Percentiles rank a stretch among this genome's conserved stretches.
Conservation (phyloP, 495 filamentous ascomycete species). For the Filosporella fistucella region DNA sequence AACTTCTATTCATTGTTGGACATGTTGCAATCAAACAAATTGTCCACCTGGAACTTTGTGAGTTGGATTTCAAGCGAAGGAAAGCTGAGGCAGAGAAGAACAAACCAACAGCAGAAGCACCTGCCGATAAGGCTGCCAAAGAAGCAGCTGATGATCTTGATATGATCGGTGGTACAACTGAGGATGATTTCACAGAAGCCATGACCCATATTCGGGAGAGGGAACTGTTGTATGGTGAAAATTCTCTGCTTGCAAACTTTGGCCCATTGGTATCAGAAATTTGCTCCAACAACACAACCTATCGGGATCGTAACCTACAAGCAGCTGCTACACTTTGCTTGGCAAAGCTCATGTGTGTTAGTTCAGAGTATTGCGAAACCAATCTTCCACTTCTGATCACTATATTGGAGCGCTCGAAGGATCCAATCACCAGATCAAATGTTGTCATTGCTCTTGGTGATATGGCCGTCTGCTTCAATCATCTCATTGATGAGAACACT, state of each 20-base stretch:
- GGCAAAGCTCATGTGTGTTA: conserved; percentile 97
- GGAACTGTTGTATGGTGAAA: conserved; percentile 83
- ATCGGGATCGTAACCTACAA: conserved; percentile 82
- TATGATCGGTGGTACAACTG: conserved; percentile 92
- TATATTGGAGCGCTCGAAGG: conserved; percentile 88
- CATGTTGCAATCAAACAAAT: conserved; percentile 99
- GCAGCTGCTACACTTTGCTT: conserved; percentile 93
- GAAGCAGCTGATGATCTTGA: conserved; percentile 83
- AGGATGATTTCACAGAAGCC: conserved; percentile 97
- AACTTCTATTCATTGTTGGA: conserved; percentile 91
- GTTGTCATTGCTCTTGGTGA: conserved; percentile 95
- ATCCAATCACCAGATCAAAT: conserved; percentile 88
- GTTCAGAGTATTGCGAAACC: conserved; percentile 88
- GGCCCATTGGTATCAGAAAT: conserved; percentile 89
- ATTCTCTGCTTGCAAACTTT: conserved; percentile 82
- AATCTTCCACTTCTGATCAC: conserved; percentile 95
- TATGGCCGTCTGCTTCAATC: conserved; percentile 99
- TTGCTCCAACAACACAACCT: conserved; percentile 87
- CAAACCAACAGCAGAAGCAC: conserved; percentile 32
- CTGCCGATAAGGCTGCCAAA: conserved; percentile 48
- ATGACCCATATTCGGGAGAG: conserved; percentile 92
- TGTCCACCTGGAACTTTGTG: conserved; percentile 97
- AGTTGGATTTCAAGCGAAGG: conserved; percentile 93
- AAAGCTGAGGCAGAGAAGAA: conserved; percentile 93
- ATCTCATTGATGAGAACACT: conserved; percentile 98